Conservation (phyloP, 1,284 basidiomycete genomes). For the Crepidotus sp. region DNA sequence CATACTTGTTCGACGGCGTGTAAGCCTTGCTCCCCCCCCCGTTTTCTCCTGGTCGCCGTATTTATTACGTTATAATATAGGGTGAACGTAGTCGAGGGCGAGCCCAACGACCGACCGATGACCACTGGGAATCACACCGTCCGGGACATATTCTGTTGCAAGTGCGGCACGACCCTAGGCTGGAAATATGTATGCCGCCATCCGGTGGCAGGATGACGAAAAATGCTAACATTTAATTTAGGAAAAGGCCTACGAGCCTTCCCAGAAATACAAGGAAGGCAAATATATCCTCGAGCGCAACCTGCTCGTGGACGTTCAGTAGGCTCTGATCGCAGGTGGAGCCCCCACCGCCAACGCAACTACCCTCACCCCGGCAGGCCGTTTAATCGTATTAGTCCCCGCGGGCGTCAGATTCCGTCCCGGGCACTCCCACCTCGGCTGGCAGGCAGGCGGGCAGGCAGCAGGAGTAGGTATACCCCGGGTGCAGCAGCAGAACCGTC, state of each 20-base stretch:
- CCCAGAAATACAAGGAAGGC: slow-evolving; percentile 98
- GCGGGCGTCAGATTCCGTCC: slow-evolving; percentile 4
- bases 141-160: slow-evolving; percentile 87
- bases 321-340: slow-evolving; percentile 19
- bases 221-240: slow-evolving; percentile 25
- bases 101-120: slow-evolving; percentile 89
- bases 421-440: background rate
- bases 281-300: slow-evolving; percentile 96
- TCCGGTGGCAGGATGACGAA: background rate
- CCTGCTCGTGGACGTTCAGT: slow-evolving; percentile 76
- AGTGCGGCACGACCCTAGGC: slow-evolving; percentile 79
- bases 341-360: slow-evolving; percentile 7
- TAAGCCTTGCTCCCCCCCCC: slow-evolving; percentile 43
- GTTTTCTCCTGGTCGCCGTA: slow-evolving; percentile 7
- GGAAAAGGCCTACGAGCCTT: slow-evolving; percentile 85
- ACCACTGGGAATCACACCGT: slow-evolving; percentile 96
- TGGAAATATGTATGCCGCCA: slow-evolving; percentile 84
- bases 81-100: slow-evolving; percentile 84
- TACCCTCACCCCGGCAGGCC: slow-evolving; percentile 20
- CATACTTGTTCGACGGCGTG: slow-evolving; percentile 90
- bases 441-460: background rate
- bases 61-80: slow-evolving; percentile 33
- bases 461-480: slow-evolving; percentile 7
- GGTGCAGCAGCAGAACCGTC: background rate
- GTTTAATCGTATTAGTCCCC: slow-evolving; percentile 21